Base-by-base conservation (phyloP, 495 filamentous ascomycete genomes). In the Collariella sp. region DNA sequence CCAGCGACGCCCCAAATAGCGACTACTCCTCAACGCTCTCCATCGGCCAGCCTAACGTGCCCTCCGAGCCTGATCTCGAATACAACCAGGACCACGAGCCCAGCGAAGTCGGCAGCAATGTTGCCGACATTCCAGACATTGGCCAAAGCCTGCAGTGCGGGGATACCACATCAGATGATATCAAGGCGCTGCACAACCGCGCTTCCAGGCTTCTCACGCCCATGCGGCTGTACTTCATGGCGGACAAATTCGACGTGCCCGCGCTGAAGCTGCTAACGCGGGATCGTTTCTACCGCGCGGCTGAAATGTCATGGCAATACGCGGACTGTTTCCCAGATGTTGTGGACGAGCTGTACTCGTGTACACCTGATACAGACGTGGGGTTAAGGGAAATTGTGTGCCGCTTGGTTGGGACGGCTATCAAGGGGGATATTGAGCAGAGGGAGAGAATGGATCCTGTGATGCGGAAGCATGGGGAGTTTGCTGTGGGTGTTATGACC, bases 151-250 rank as follows among this genome's bases (percentile, higher is more conserved):
- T n/a, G 12, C 11, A 4, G 35, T 38, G 2, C 5, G 7, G 5
- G 2, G 36, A 39, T 16, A 39, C 15, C 4, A 16, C 19, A 39
- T 6, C n/a, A 41, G 7, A 12, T 24, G 19, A 42, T 7, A 42
- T 4, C 5, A 23, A 61, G 49, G 11, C 41, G 59, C 24, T 70
- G 24, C n/a, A n/a, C n/a, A n/a, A n/a, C n/a, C n/a, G n/a, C n/a
- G n/a, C n/a, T n/a, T n/a, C n/a, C n/a, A n/a, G n/a, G n/a, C n/a
- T n/a, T n/a, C 34, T 69, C 5, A 64, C 70, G 52, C 62, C 73
- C 49, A 57, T 67, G 19, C 61, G 64, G n/a, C 59, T 74, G n/a
- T 79, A 76, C 46, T 50, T 66, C 4, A 64, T 74, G 22, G 72
- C 67, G 3, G 70, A 76, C 49, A 76, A 74, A 46, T 76, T 70